phyloP scores from a whole-genome alignment of 768 basidiomycete genomes.

The Tylopilus cervinicoccineus region DNA sequence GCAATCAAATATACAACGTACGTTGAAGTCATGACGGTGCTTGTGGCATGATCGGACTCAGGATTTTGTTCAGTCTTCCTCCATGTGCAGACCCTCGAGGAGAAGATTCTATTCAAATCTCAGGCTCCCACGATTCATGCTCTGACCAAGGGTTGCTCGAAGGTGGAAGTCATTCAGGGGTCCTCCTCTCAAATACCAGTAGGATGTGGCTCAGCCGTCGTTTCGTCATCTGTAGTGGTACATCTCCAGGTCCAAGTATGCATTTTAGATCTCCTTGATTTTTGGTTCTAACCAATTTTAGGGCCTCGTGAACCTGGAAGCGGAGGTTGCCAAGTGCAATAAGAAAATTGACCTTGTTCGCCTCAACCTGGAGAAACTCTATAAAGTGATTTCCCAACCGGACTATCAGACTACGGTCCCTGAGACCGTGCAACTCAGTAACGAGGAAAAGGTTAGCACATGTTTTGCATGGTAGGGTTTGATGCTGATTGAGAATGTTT shows the following conservation, averaged over 20 bases:
- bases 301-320: slow-evolving; percentile 88
- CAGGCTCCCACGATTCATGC: slow-evolving; percentile 74
- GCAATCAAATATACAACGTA: slow-evolving; percentile 59
- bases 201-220: slow-evolving; percentile 78
- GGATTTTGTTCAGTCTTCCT: slow-evolving; percentile 54
- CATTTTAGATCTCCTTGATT: background rate
- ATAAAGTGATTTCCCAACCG: slow-evolving; percentile 64
- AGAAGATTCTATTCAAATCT: slow-evolving; percentile 63
- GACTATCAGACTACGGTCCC: slow-evolving; percentile 84
- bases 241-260: slow-evolving; percentile 84
- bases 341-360: slow-evolving; percentile 81
- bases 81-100: slow-evolving; percentile 58
- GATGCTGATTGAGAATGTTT: background rate
- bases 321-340: slow-evolving; percentile 83
- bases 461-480: background rate
- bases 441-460: slow-evolving; percentile 71
- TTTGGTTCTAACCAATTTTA: slow-evolving; percentile 27
- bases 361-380: slow-evolving; percentile 70
- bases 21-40: background rate
- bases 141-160: slow-evolving; percentile 86
- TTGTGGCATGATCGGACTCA: background rate
- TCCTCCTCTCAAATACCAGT: slow-evolving; percentile 61
- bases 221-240: slow-evolving; percentile 70
- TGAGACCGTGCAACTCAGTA: slow-evolving; percentile 63
- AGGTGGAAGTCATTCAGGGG: slow-evolving; percentile 61